Conservation (phyloP, 129 eudicot genomes). For the Logfia minima region DNA sequence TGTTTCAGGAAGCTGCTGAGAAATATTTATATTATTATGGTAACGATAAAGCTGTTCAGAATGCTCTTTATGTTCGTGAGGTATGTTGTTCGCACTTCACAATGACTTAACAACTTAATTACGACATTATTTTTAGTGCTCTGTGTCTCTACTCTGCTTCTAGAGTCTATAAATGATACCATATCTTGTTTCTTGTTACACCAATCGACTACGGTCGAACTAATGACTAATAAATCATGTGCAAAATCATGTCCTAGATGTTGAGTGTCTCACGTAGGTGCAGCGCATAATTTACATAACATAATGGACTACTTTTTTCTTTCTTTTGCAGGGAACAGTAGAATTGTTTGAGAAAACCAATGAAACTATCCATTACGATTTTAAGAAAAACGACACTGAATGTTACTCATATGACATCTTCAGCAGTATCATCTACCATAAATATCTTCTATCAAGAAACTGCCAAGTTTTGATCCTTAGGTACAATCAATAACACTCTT, state of each 20-base stretch:
- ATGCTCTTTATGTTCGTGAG: slow-evolving; percentile 43
- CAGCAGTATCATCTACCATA: slow-evolving; percentile 25
- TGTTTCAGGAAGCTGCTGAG: slow-evolving; percentile 21
- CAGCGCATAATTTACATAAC: neutral
- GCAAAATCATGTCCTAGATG: neutral
- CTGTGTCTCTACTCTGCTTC: neutral
- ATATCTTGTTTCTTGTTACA: neutral
- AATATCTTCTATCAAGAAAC: slow-evolving; percentile 22
- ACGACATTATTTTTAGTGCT: too few relatives aligned
- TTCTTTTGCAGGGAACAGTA: slow-evolving; percentile 27
- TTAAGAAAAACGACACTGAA: slow-evolving; percentile 18
- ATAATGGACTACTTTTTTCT: neutral
- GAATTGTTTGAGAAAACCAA: slow-evolving; percentile 26
- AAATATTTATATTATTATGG: slow-evolving; percentile 19
- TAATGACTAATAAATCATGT: neutral
- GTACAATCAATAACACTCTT: slow-evolving; percentile 15
- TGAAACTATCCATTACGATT: slow-evolving; percentile 27
- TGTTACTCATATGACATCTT: slow-evolving; percentile 32
- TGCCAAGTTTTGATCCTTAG: slow-evolving; percentile 24
- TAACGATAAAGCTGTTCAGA: slow-evolving; percentile 29
- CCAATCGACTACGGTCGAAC: neutral
- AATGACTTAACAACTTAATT: neutral
- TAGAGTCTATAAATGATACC: neutral
- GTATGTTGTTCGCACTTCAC: slow-evolving; percentile 16
- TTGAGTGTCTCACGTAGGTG: neutral